These are phyloP conservation scores for Penicillium chermesinum DNA, from an alignment of 495 filamentous ascomycete genomes.

Conservation along the genomic window DNA sequence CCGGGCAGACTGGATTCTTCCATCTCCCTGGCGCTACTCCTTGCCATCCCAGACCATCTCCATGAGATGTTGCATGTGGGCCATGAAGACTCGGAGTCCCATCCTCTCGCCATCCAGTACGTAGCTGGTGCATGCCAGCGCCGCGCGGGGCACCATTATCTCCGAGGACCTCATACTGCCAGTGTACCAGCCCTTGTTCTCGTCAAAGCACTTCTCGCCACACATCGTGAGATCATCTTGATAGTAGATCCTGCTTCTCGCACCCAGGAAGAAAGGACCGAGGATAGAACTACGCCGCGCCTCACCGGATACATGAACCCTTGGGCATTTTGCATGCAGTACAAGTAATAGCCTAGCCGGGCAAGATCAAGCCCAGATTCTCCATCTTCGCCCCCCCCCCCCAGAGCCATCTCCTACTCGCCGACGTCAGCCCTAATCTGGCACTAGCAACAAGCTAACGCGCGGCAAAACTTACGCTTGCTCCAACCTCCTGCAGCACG, in stretches of 20 bases:
- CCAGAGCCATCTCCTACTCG: slow-evolving; percentile 4
- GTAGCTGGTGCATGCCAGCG: slow-evolving; percentile 14
- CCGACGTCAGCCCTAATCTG: neutral
- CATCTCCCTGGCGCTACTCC: slow-evolving; percentile 6
- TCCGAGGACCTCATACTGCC: slow-evolving; percentile 2
- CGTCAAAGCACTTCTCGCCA: slow-evolving; percentile 11
- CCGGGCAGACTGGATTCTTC: slow-evolving; percentile 10
- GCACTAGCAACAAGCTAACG: neutral
- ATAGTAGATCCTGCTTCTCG: slow-evolving; percentile 13
- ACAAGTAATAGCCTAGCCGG: slow-evolving; percentile 11
- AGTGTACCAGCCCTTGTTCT: slow-evolving; percentile 15
- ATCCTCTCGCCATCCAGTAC: neutral
- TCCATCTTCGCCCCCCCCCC: slow-evolving; percentile 13
- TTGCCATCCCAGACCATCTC: slow-evolving; percentile 9
- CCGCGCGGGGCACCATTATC: neutral
- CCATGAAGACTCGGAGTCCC: slow-evolving; percentile 10
- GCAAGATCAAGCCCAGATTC: slow-evolving; percentile 11
- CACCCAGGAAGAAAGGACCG: no score
- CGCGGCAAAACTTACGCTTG: neutral
- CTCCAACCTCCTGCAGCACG: slow-evolving; percentile 16
- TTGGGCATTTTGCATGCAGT: slow-evolving; percentile 4
- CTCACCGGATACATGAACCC: neutral
- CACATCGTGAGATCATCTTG: slow-evolving; percentile 2
- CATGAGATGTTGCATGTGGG: neutral
- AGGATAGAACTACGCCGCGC: no score